phyloP scores from a whole-genome alignment of 1,284 basidiomycete species.

The Sanghuangporus baumii region DNA sequence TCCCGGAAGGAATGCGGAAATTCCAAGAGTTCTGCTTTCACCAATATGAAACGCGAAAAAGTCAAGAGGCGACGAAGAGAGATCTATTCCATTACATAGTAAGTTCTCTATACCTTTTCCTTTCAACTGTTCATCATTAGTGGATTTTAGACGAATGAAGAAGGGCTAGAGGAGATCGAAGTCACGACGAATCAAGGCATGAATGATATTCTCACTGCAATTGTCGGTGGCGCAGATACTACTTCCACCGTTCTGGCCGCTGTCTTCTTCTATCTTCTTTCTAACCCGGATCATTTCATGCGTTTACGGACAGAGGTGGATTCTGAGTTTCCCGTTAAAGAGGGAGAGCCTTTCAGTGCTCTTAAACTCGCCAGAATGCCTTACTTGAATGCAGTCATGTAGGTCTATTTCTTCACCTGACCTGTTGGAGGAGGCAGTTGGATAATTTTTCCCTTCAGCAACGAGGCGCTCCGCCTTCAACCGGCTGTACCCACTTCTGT shows the following conservation, averaged over 20 bases:
- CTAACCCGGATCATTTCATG: conserved; percentile 25
- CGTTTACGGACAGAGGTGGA: conserved; percentile 28
- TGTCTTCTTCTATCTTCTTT: conserved; percentile 28
- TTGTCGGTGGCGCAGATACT: conserved; percentile 34
- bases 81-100: conserved; percentile 38
- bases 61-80: conserved; percentile 25
- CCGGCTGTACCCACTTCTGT: conserved; percentile 1
- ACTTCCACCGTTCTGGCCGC: conserved; percentile 28
- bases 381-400: conserved; percentile 31
- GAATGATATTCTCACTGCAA: conserved; percentile 31
- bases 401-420: conserved; percentile 7
- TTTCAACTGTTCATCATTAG: neutral
- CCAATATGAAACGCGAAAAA: conserved; percentile 14
- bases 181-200: conserved; percentile 23
- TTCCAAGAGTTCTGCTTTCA: conserved; percentile 14
- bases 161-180: conserved; percentile 21
- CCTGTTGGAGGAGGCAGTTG: neutral
- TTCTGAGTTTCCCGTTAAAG: conserved; percentile 18
- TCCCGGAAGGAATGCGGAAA: neutral
- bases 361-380: conserved; percentile 24
- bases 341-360: conserved; percentile 18
- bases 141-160: conserved; percentile 27
- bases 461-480: conserved; percentile 11
- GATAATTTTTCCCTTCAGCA: neutral
- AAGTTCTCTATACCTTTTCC: neutral